These are phyloP conservation scores for Lactifluus piperatus DNA, from an alignment of 768 basidiomycete genomes.

Conservation along the genomic window DNA sequence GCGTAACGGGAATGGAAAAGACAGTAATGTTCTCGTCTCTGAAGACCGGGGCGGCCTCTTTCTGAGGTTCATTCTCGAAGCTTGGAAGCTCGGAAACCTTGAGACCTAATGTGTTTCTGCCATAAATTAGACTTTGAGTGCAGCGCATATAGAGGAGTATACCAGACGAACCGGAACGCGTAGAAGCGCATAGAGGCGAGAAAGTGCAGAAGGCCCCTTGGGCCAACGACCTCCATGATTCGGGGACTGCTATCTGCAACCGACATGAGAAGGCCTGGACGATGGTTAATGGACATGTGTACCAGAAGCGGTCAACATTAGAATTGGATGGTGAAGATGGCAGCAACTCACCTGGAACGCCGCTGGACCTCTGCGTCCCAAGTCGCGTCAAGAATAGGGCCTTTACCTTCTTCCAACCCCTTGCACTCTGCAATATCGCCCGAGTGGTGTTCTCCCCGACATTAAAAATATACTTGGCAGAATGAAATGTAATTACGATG, in stretches of 20 bases:
- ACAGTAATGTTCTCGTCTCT: constrained; percentile 56
- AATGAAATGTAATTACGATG: constrained; percentile 65
- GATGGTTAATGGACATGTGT: not conserved
- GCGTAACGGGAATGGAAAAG: constrained; percentile 47
- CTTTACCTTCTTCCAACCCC: constrained; percentile 56
- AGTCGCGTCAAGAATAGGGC: constrained; percentile 68
- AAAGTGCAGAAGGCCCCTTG: constrained; percentile 60
- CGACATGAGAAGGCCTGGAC: constrained; percentile 66
- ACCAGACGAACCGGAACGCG: constrained; percentile 46
- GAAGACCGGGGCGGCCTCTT: constrained; percentile 39
- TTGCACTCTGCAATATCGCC: constrained; percentile 57
- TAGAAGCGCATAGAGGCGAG: constrained; percentile 65
- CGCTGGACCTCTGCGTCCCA: constrained; percentile 52
- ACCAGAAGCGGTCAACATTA: not conserved
- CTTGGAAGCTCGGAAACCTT: constrained; percentile 36
- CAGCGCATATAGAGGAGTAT: not conserved
- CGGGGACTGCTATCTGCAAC: constrained; percentile 62
- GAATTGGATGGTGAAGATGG: not conserved
- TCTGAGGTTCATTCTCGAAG: constrained; percentile 20
- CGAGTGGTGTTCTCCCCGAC: constrained; percentile 75
- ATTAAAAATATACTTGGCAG: constrained; percentile 83
- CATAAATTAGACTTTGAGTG: not conserved
- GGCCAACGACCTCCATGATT: constrained; percentile 58
- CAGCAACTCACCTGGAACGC: constrained; percentile 55
- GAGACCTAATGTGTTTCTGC: constrained; percentile 45